Evolutionary conservation across 2,329 filamentous ascomycete species (phyloP).

Genomic region (Penicillium sumatraense): DNA sequence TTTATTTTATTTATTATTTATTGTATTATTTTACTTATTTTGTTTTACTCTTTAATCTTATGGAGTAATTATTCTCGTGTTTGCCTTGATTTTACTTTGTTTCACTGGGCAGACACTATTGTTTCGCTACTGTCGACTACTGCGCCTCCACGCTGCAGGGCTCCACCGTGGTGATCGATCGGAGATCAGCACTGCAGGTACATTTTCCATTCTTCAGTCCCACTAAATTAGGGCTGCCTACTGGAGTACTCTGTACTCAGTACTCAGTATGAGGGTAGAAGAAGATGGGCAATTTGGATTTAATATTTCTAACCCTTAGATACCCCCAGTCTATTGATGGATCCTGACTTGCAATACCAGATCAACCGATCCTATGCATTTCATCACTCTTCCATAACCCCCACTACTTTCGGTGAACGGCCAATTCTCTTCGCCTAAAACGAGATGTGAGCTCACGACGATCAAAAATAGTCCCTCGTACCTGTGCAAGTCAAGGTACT

Average conservation of each 20-base stretch:
- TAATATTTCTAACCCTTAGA: neutral
- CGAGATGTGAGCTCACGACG: conserved; percentile 12
- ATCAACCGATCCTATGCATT: neutral
- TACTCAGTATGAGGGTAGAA: neutral
- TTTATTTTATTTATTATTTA: neutral
- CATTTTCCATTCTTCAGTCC: neutral
- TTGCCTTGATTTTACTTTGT: neutral
- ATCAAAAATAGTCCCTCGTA: conserved; percentile 3
- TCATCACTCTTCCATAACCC: too few species aligned
- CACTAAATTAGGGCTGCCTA: too few species aligned
- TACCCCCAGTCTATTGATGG: too few species aligned
- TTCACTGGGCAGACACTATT: neutral
- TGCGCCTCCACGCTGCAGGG: neutral
- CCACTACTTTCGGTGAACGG: conserved; percentile 24
- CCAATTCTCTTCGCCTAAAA: conserved; percentile 37
- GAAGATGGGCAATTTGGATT: too few species aligned
- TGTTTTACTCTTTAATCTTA: neutral
- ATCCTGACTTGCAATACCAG: too few species aligned
- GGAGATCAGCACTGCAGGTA: conserved; percentile 2
- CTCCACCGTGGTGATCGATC: conserved; percentile 3
- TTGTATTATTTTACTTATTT: too few species aligned
- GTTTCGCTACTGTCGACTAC: conserved; percentile 5
- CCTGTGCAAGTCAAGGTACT: neutral
- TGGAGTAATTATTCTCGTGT: neutral
- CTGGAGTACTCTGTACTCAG: neutral